phyloP scores from a whole-genome alignment of 768 basidiomycete species.

The Calocybe cyanea region DNA sequence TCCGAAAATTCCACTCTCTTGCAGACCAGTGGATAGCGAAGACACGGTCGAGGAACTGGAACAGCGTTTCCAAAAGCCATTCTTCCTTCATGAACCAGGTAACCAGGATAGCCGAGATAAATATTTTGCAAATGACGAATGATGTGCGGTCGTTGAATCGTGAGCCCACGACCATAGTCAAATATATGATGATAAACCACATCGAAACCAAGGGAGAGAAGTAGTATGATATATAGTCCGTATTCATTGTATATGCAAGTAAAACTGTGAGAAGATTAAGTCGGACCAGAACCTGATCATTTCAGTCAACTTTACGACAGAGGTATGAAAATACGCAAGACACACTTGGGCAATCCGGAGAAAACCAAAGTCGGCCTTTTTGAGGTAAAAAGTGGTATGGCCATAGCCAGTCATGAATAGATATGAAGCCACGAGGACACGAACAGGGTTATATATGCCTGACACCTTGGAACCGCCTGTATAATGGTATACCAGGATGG shows the following conservation, averaged over 20 bases:
- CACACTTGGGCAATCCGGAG: constrained; percentile 67
- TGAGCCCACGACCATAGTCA: constrained; percentile 68
- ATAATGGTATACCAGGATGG: constrained; percentile 91
- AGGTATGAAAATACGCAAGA: constrained; percentile 5
- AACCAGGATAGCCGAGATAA: constrained; percentile 57
- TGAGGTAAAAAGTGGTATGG: constrained; percentile 83
- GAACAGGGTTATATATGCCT: constrained; percentile 91
- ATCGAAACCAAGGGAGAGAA: constrained; percentile 86
- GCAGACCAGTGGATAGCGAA: constrained; percentile 83
- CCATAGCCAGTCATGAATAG: constrained; percentile 95
- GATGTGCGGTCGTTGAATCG: constrained; percentile 65
- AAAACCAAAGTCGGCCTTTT: constrained; percentile 85
- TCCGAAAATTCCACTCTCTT: constrained; percentile 84
- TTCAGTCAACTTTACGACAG: constrained; percentile 3
- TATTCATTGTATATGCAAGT: constrained; percentile 89
- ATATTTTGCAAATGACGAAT: constrained; percentile 70
- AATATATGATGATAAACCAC: constrained; percentile 88
- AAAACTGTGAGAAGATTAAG: constrained; percentile 80
- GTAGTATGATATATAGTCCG: constrained; percentile 88
- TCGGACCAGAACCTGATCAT: constrained; percentile 63
- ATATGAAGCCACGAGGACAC: constrained; percentile 84
- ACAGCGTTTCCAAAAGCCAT: constrained; percentile 62
- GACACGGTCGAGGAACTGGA: constrained; percentile 56
- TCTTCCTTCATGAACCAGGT: constrained; percentile 62
- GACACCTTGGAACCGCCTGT: constrained; percentile 85